Conservation (phyloP, 129 eudicot species). For the Erigeron canadensis region DNA sequence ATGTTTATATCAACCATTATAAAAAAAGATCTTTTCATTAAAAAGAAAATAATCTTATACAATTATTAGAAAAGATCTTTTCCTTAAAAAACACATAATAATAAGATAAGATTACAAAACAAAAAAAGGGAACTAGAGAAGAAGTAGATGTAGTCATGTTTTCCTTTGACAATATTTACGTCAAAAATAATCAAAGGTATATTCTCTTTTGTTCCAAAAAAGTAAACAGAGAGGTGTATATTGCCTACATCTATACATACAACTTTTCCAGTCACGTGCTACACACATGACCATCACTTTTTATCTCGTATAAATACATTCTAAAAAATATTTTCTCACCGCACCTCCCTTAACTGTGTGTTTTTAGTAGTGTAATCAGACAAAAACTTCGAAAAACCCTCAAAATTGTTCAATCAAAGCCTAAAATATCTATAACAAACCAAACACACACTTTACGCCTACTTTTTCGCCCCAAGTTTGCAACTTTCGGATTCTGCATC, state of each 20-base stretch:
- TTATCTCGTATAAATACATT: conserved; percentile 14
- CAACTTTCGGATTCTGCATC: background rate
- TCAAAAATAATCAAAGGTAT: conserved; percentile 27
- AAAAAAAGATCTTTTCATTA: too few species aligned
- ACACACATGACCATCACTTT: conserved; percentile 8
- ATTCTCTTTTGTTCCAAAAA: conserved; percentile 22
- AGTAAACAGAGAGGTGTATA: background rate
- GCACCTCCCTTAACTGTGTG: background rate
- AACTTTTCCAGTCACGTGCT: conserved; percentile 22
- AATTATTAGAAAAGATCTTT: too few species aligned
- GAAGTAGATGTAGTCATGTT: background rate
- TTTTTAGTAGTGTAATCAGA: background rate
- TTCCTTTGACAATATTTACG: conserved; percentile 15
- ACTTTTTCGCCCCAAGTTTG: background rate
- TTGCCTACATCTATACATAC: background rate
- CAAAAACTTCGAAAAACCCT: conserved; percentile 11
- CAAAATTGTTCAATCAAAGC: background rate
- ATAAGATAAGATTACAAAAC: too few species aligned
- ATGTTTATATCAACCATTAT: too few species aligned
- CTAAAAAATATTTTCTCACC: background rate
- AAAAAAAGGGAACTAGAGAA: too few species aligned
- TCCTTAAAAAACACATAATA: too few species aligned
- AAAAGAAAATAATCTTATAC: too few species aligned
- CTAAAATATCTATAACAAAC: background rate
- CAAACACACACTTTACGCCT: background rate